Base-by-base conservation (phyloP, 116 monocot species). In the Phalaenopsis hybrid region DNA sequence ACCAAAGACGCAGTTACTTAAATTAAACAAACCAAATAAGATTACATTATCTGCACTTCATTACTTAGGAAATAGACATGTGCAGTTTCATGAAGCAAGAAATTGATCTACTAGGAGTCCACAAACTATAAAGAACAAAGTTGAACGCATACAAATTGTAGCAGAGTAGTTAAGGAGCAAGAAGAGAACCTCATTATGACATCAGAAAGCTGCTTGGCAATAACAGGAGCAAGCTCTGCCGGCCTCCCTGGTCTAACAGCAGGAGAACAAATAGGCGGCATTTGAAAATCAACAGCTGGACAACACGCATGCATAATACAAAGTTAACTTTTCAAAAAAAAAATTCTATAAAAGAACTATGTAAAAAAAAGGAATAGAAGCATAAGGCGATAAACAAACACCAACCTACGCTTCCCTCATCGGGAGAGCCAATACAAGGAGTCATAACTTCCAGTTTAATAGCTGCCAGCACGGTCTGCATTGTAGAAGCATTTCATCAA, bases 381-480 rank as follows among this genome's bases (percentile, higher is more conserved):
- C 46, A 68, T 48, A 18, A 77, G 59, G 59, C 7, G 85, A 63
- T 18, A 6, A 69, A n/a, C 44, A 6, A 69, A n/a, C 44, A 85
- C 82, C 51, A 10, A 97, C 97, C 94, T 58, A 97, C 8, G 34
- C 81, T 77, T 41, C 97, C 97, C 65, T 94, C 90, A 79, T 97
- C 94, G 11, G 91, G 90, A 5, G 84, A 81, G 3, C 94, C 90
- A 2, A 77, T 67, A 34, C 85, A 70, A 69, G 97, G 94, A 9
- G 84, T 82, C 92, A 94, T 97, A 79, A 97, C 97, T 74, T 97
- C 97, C n/a, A 97, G 87, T 67, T 97, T 97, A 76, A 97, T 85
- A 5, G 92, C 88, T 13, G 97, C 92, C 16, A 97, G 79, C 90
- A 97, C 89, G 4, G 91, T 83, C 96, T 96, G 87, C 48, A 25